Percentiles rank a stretch among this genome's conserved stretches.
phyloP scores from a whole-genome alignment of 805 yeast genomes.

The Spathaspora sp. region DNA sequence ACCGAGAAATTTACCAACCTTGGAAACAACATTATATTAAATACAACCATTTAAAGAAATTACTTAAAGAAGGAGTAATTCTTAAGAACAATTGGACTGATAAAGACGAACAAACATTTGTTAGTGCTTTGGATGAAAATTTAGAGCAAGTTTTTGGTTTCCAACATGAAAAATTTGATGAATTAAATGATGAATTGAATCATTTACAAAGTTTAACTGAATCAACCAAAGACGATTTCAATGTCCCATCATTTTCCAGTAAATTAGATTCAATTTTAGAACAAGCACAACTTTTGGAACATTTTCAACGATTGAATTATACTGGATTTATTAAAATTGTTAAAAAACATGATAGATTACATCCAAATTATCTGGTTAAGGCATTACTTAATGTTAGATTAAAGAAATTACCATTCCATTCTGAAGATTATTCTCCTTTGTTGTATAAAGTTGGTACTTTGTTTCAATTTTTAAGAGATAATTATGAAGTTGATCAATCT shows the following conservation, averaged over 20 bases:
- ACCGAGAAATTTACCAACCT: constrained; percentile 78
- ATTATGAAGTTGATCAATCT: constrained; percentile 49
- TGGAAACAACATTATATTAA: constrained; percentile 77
- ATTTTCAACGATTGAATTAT: constrained; percentile 85
- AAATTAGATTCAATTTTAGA: constrained; percentile 71
- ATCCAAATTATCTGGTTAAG: constrained; percentile 81
- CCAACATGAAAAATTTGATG: constrained; percentile 64
- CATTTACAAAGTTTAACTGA: constrained; percentile 60
- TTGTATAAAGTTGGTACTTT: constrained; percentile 77
- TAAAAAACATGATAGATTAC: constrained; percentile 92
- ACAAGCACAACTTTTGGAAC: constrained; percentile 81
- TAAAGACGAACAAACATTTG: constrained; percentile 68
- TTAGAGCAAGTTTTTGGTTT: constrained; percentile 75
- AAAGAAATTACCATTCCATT: constrained; percentile 83
- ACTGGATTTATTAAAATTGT: constrained; percentile 95
- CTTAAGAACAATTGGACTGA: constrained; percentile 56
- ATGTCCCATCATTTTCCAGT: constrained; percentile 58
- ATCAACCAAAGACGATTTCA: constrained; percentile 35
- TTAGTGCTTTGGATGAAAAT: constrained; percentile 61
- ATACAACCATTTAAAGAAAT: constrained; percentile 61
- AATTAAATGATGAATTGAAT: constrained; percentile 60
- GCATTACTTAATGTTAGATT: constrained; percentile 86
- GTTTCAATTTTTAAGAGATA: constrained; percentile 79
- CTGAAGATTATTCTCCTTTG: constrained; percentile 92
- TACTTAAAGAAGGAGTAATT: constrained; percentile 65